phyloP scores from a whole-genome alignment of 2,329 filamentous ascomycete genomes.

The Elsinoe fawcettii region DNA sequence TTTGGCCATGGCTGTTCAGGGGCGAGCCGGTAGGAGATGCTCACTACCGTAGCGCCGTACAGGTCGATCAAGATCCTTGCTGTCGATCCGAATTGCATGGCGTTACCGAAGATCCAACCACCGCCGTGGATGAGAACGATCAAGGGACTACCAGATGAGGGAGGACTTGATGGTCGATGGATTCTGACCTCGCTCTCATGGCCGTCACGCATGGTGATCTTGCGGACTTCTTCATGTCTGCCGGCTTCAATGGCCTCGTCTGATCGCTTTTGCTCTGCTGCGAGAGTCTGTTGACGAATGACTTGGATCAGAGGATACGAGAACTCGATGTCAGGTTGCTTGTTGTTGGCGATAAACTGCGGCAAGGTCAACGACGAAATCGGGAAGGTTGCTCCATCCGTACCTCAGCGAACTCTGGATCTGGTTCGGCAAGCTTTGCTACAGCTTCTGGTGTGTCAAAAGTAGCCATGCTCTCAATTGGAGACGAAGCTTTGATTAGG shows the following conservation, averaged over 20 bases:
- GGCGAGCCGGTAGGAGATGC: constrained; percentile 40
- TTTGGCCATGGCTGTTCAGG: constrained; percentile 42
- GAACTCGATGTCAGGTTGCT: neutral
- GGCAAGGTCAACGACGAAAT: neutral
- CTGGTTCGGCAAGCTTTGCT: neutral
- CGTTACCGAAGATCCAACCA: constrained; percentile 24
- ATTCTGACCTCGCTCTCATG: constrained; percentile 29
- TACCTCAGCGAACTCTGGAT: neutral
- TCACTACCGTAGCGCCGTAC: constrained; percentile 36
- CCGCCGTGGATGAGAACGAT: constrained; percentile 25
- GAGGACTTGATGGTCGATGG: constrained; percentile 22
- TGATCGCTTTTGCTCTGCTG: neutral
- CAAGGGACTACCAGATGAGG: constrained; percentile 20
- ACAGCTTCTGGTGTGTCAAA: neutral
- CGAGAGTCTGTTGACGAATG: neutral
- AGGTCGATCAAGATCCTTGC: constrained; percentile 20
- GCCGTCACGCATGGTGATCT: constrained; percentile 29
- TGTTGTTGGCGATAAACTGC: neutral
- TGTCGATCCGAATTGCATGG: constrained; percentile 22
- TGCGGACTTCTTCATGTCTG: neutral
- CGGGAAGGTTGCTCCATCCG: neutral
- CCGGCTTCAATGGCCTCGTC: neutral
- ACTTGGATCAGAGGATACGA: neutral
- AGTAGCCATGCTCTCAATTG: too few relatives aligned
- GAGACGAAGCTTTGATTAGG: neutral